Conservation (phyloP, 164 flowering plant genomes). For the Aristolochia fimbriata region DNA sequence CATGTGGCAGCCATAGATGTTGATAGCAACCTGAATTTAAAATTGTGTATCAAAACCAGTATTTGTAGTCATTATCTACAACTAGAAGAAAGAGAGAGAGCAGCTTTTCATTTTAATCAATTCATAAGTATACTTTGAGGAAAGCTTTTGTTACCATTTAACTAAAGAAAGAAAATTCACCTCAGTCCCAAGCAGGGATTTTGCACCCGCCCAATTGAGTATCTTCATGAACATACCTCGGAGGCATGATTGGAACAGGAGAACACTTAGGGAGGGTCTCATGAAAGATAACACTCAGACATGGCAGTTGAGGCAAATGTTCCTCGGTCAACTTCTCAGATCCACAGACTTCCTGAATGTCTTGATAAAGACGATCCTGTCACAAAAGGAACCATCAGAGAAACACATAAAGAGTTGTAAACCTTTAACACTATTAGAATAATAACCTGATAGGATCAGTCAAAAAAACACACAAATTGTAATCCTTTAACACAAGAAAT, state of each 20-base stretch:
- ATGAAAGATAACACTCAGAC: slow-evolving; percentile 67
- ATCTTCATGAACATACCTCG: slow-evolving; percentile 76
- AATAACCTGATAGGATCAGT: background rate
- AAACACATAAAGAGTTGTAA: slow-evolving; percentile 7
- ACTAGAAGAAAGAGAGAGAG: background rate
- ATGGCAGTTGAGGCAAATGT: slow-evolving; percentile 54
- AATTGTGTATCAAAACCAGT: background rate
- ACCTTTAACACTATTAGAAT: too few relatives aligned
- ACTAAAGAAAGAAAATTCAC: slow-evolving; percentile 17
- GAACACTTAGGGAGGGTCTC: slow-evolving; percentile 76
- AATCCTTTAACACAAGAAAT: background rate
- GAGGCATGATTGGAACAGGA: slow-evolving; percentile 72
- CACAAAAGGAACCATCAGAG: background rate
- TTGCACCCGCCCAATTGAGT: slow-evolving; percentile 72
- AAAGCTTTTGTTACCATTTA: background rate
- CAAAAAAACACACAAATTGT: background rate
- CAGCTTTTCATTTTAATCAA: background rate
- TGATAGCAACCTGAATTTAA: slow-evolving; percentile 57
- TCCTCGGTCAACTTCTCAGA: slow-evolving; percentile 51
- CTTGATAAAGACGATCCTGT: slow-evolving; percentile 46
- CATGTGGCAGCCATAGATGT: slow-evolving; percentile 86
- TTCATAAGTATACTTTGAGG: background rate
- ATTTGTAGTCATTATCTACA: background rate
- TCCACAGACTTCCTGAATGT: slow-evolving; percentile 60
- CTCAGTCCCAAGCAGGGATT: slow-evolving; percentile 78